Evolutionary conservation across 495 filamentous ascomycete genomes (phyloP), one percentile per base, ranked within the genome.

Genomic region (Pyronema domesticum): DNA sequence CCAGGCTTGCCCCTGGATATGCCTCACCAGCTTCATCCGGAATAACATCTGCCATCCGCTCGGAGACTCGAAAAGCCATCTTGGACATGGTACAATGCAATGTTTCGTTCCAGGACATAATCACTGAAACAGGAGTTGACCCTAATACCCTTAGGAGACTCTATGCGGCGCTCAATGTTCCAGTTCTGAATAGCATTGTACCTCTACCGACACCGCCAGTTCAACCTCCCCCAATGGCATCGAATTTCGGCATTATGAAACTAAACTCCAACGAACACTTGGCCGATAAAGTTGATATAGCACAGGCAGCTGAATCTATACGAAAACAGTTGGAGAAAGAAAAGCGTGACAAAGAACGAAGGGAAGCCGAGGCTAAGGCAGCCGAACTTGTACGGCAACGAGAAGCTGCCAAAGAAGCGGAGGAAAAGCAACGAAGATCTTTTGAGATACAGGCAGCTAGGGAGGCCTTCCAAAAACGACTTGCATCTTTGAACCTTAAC

Each of bases 81-180:
- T 68, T 81, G 13, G 73, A 78, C 39, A 64, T 89, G 23, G 74
- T 72, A 55, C 75, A 77, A 36, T 69, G 81, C 37, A 79, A 80
- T 44, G 77, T 89, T 46, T 74, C 76, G 11, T 89, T 76, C 58
- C 68, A 77, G 46, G 73, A 81, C 54, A 78, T 87, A 58, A 69
- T 89, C 13, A 73, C 79, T 10, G 83, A 88, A 65, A 54, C 47
- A 47, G 84, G 85, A 4, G 72, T 89, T 46, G 72, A 86, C 58
- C 71, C 79, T 42, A 64, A 67, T 14, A 57, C 85, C 37, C 69
- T 94, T 36, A 73, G 71, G 52, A 67, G 69, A 39, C 69, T 93
- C 9, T 91, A 85, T 63, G 70, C 72, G 51, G 79, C 81, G 17
- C 69, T 85, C 10, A 78, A 78, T 11, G 72, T 85, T 1, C 69